These are phyloP conservation scores for Verticillium nubilum DNA, from an alignment of 2,329 filamentous ascomycete genomes.

Conservation along the genomic window DNA sequence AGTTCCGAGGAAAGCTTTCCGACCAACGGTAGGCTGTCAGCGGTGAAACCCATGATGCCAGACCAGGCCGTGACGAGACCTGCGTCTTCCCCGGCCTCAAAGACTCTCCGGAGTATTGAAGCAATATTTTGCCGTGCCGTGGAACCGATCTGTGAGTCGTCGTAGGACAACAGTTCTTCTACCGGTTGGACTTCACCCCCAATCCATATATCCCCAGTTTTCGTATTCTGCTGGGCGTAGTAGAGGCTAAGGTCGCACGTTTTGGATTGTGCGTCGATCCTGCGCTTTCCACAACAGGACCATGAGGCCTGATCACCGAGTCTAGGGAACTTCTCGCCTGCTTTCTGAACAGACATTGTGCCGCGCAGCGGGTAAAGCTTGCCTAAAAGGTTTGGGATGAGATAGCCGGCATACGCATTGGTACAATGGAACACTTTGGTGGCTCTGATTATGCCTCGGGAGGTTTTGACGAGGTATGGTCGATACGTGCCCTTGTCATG, in stretches of 20 bases:
- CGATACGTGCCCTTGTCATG: neutral
- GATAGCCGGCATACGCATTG: neutral
- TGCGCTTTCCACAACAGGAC: neutral
- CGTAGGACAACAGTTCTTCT: conserved; percentile 1
- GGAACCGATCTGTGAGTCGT: conserved; percentile 1
- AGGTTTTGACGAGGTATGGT: neutral
- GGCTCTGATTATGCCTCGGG: neutral
- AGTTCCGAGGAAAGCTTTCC: conserved; percentile 12
- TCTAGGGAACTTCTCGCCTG: neutral
- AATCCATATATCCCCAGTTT: conserved; percentile 3
- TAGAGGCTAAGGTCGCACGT: neutral
- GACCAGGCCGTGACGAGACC: conserved; percentile 16
- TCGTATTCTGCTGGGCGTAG: conserved; percentile 6
- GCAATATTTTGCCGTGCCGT: neutral
- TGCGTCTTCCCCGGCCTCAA: neutral
- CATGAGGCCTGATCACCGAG: neutral
- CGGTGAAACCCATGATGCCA: conserved; percentile 22
- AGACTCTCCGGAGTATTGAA: neutral
- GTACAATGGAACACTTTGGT: neutral
- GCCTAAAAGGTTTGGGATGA: neutral
- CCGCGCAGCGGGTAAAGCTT: neutral
- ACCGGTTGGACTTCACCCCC: conserved; percentile 4
- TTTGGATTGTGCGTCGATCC: neutral
- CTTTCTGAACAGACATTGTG: neutral
- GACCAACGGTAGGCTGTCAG: conserved; percentile 20